Base-by-base conservation (phyloP, 768 basidiomycete species). In the Xerocomellus intermedius region DNA sequence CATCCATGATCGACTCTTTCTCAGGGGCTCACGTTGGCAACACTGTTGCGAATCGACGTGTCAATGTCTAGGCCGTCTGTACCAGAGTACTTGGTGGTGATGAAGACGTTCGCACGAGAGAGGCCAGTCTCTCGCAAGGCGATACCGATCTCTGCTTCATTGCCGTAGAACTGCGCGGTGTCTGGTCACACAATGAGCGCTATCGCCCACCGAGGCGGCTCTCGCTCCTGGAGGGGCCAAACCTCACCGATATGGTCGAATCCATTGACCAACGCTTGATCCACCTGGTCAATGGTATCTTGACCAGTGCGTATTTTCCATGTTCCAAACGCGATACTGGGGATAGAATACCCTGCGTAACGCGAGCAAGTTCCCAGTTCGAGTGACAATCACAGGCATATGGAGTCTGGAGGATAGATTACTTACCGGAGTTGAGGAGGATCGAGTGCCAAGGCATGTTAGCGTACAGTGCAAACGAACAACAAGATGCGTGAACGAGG, bases 31-130 rank as follows among this genome's bases (percentile, higher is more conserved):
- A 85, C 86, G 38, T 80, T 79, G 52, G 77, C 73, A 49, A 87
- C 59, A 52, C 83, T 86, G 60, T 84, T 77, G 21, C 75, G 66
- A 42, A 86, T 82, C 17, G 83, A 83, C 3, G 78, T 80, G 52
- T 75, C 74, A 21, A 85, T 79, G 55, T 81, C 79, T 49, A 82
- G 66, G 1, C 77, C 79, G 48, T 77, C 63, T 38, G 69, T 48
- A 1, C 82, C 82, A 16, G 83, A 83, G 62, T 78, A 86, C 60
- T 87, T 87, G 35, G 86, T 87, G 2, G 86, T 87, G 59, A 89
- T 79, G 67, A 77, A 88, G 30, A 88, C 62, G 3, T 87, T 82
- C 14, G 73, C 50, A n/a, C 86, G 78, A 37, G 75, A 61, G 4
- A 85, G 75, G 1, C 84, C 83, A 56, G 80, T 84, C 58, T 86